Base-by-base conservation (phyloP, 176 grass and related monocot genomes). In the Musa beccarii region DNA sequence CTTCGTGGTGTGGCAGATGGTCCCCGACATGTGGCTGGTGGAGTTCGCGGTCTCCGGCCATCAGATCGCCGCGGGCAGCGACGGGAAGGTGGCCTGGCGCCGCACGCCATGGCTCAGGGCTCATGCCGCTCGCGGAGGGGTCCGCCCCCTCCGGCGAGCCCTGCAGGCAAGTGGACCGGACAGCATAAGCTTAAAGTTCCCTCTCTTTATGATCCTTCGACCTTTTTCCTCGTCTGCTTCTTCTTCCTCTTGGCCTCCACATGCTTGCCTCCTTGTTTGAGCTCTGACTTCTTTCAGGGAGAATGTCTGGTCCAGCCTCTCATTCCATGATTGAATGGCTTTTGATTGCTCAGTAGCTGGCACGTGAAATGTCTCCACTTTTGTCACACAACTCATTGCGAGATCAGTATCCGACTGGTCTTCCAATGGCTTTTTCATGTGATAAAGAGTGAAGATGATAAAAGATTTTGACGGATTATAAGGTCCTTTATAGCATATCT, bases 1-100 rank as follows among this genome's bases (percentile, higher is more conserved):
- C 87, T 93, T 97, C 75, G 94, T 97, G 52, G 55, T 97, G 79
- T 97, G 94, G 94, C 94, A 97, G 82, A 77, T 97, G 54, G 81
- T 87, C 53, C 90, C 93, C 2, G 82, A 89, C 77, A 97, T 89
- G 93, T 97, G 93, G 93, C 71, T 97, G 80, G 81, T 97, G 22
- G 93, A 97, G 67, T 85, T 97, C 78, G 80, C 84, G 53, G 86
- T 97, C 14, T 89, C 90, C 9, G 93, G 90, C 4, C 90, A 97
- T 61, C 79, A 89, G 78, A 75, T 97, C 81, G 88, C 86, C 21
- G 93, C 93, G 10, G 93, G 93, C 24, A 97, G 93, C 78, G 83
- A 97, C 83, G 93, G 93, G 66, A 79, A 83, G 75, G 86, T 93
- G 68, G 90, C 93, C 29, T 97, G 93, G 93, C 90, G 93, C 74